These are phyloP conservation scores for Ascochyta lentis DNA, from an alignment of 2,329 filamentous ascomycete species.

Conservation along the genomic window DNA sequence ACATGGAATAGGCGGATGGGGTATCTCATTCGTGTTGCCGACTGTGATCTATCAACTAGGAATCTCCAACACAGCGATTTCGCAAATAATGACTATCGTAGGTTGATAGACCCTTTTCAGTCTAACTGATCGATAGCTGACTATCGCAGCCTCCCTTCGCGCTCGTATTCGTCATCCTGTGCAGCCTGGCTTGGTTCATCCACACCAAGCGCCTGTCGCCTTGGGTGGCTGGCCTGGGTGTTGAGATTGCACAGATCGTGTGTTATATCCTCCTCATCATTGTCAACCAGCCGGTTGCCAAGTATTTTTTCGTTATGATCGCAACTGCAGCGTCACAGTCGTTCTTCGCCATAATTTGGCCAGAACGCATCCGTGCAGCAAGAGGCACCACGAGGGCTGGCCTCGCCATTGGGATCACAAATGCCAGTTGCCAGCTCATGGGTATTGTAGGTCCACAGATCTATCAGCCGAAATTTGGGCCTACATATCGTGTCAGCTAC, in stretches of 20 bases:
- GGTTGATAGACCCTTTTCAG: slow-evolving; percentile 8
- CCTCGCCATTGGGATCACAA: slow-evolving; percentile 50
- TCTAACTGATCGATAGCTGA: not conserved
- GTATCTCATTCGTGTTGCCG: slow-evolving; percentile 32
- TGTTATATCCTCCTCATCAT: slow-evolving; percentile 52
- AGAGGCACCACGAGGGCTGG: slow-evolving; percentile 50
- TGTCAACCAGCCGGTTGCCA: slow-evolving; percentile 43
- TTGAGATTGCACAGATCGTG: slow-evolving; percentile 45
- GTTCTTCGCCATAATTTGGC: slow-evolving; percentile 52
- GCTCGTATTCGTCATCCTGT: slow-evolving; percentile 30
- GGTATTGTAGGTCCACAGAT: slow-evolving; percentile 53
- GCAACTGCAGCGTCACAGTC: slow-evolving; percentile 50
- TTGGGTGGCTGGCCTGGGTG: slow-evolving; percentile 30
- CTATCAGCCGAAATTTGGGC: slow-evolving; percentile 51
- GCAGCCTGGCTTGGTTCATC: slow-evolving; percentile 26
- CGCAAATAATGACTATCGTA: slow-evolving; percentile 34
- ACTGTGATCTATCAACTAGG: slow-evolving; percentile 32
- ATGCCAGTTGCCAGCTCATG: slow-evolving; percentile 43
- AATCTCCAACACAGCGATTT: slow-evolving; percentile 27
- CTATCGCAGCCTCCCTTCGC: slow-evolving; percentile 26
- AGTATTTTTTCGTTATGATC: slow-evolving; percentile 52
- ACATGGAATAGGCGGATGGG: slow-evolving; percentile 33
- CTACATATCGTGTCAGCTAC: slow-evolving; percentile 50
- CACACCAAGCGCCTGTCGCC: slow-evolving; percentile 29
- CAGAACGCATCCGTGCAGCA: slow-evolving; percentile 50